Evolutionary conservation across 2,329 filamentous ascomycete species (phyloP).

Genomic region (Aureobasidium zeae): DNA sequence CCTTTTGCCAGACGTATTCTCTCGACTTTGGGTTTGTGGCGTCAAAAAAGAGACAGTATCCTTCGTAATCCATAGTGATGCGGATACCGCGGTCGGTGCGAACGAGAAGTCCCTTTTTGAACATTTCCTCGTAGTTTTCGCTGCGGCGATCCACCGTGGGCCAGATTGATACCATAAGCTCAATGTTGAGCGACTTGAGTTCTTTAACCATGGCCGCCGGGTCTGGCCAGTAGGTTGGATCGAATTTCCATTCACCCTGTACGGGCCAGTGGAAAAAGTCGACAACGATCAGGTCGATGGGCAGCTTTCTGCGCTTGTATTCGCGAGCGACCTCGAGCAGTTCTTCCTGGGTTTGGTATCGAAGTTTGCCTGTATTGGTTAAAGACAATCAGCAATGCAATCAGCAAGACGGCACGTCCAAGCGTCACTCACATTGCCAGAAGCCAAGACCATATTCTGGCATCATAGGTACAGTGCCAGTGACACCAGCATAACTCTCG

Average conservation of each 20-base stretch:
- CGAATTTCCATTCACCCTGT: constrained; percentile 61
- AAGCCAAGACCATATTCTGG: constrained; percentile 56
- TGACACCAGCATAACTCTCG: constrained; percentile 46
- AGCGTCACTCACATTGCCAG: constrained; percentile 59
- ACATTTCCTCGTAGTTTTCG: constrained; percentile 54
- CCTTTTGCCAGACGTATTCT: constrained; percentile 50
- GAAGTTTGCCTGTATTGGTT: too few relatives aligned
- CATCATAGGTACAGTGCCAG: constrained; percentile 56
- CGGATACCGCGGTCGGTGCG: constrained; percentile 51
- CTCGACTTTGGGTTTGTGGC: constrained; percentile 53
- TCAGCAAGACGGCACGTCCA: too few relatives aligned
- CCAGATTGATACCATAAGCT: constrained; percentile 63
- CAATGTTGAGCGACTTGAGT: constrained; percentile 48
- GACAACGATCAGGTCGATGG: constrained; percentile 56
- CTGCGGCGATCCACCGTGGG: constrained; percentile 53
- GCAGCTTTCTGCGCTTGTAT: constrained; percentile 46
- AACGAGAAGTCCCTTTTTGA: constrained; percentile 51
- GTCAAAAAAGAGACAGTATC: constrained; percentile 53
- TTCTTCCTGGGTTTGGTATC: constrained; percentile 58
- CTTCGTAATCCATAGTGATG: constrained; percentile 50
- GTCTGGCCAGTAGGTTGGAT: constrained; percentile 55
- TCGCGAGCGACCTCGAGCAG: constrained; percentile 51
- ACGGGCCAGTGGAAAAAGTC: constrained; percentile 61
- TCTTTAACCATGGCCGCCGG: constrained; percentile 56
- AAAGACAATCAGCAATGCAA: too few relatives aligned